These are phyloP conservation scores for Cadophora luteo-olivacea DNA, from an alignment of 2,329 filamentous ascomycete genomes.

Conservation along the genomic window DNA sequence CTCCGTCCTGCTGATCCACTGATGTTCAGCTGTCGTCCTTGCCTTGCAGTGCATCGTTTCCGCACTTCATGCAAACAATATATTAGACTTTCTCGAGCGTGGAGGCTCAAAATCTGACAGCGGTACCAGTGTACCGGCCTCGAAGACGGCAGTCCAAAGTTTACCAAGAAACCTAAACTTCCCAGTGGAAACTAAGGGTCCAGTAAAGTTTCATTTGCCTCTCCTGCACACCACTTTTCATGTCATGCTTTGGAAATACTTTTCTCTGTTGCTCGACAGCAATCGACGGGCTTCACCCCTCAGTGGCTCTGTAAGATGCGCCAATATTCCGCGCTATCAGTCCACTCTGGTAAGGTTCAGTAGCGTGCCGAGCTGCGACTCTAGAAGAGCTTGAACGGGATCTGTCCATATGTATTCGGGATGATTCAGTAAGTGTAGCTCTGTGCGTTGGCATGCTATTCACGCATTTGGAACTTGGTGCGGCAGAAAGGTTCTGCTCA, in stretches of 20 bases:
- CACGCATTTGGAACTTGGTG: background rate
- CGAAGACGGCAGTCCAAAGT: background rate
- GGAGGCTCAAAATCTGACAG: slow-evolving; percentile 17
- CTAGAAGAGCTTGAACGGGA: background rate
- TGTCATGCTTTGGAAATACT: background rate
- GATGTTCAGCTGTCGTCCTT: slow-evolving; percentile 13
- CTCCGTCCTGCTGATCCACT: slow-evolving; percentile 1
- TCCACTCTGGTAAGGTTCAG: slow-evolving; percentile 11
- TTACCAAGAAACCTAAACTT: background rate
- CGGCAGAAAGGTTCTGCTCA: background rate
- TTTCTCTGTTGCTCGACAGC: background rate
- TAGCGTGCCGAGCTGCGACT: slow-evolving; percentile 9
- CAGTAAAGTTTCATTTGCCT: background rate
- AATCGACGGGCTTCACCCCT: background rate
- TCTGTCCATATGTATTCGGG: background rate
- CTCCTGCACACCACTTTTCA: background rate
- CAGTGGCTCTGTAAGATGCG: background rate
- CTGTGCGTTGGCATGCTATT: background rate
- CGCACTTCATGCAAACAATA: slow-evolving; percentile 9
- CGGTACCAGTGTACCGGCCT: slow-evolving; percentile 11
- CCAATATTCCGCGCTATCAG: slow-evolving; percentile 13
- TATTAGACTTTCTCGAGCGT: slow-evolving; percentile 10
- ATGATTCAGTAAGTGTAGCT: background rate
- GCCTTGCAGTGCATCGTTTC: slow-evolving; percentile 12
- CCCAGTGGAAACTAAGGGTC: background rate